Base-by-base conservation (phyloP, 2,329 filamentous ascomycete genomes). In the Fusarium begoniae region DNA sequence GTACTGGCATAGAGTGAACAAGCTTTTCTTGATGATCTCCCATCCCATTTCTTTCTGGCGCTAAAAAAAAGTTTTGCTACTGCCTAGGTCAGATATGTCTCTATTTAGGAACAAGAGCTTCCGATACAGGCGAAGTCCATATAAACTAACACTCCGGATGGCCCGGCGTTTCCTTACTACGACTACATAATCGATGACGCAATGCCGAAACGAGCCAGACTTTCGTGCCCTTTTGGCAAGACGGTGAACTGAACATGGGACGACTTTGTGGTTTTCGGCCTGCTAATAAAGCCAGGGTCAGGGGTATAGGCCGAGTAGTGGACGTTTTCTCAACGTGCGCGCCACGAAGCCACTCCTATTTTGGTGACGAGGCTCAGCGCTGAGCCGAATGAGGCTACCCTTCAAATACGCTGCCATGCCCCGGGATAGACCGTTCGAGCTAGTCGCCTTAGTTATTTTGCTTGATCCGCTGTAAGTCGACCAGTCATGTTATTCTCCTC, bases 131-230 rank as follows among this genome's bases (percentile, higher is more conserved):
- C 32, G 38, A 26, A 38, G 59, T 69, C 47, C 38, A 24, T 41
- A n/a, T 37, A 32, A 26, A 67, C 20, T 6, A 35, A n/a, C 40
- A 41, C 37, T 56, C 66, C 70, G 72, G 69, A 70, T 66, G 26
- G 26, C 65, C 71, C 73, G 74, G 72, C 64, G 56, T 65, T 66
- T 66, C 59, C 67, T 58, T 69, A 41, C 65, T 69, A 38, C 26
- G 48, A 66, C 59, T 43, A 47, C 51, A 45, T 51, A 66, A 45
- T 71, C 70, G 24, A 71, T 78, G 76, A 78, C 76, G 76, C 77
- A 77, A 62, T 55, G 32, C 30, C 26, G 15, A 30, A 37, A n/a
- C 47, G 28, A 44, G 35, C 63, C 37, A 48, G 50, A 53, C 57
- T 60, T 55, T 64, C 70, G 18, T 58, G 48, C 55, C 26, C 26